A percentile compares a stretch with the other conserved stretches of the same genome.
These are phyloP conservation scores for Arachnopeziza araneosa DNA, from an alignment of 2,329 filamentous ascomycete species.

Conservation along the genomic window DNA sequence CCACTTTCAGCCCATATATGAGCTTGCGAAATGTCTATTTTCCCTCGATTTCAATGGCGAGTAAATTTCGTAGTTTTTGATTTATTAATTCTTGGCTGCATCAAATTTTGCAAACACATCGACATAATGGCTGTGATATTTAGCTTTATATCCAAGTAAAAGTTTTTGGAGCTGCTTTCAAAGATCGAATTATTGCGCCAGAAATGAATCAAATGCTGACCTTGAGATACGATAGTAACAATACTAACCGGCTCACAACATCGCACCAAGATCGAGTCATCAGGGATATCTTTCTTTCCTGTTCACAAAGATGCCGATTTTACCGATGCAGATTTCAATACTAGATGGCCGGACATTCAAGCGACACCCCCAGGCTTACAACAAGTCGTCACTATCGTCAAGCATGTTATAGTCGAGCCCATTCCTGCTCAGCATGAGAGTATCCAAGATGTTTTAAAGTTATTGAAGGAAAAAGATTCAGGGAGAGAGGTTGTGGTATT, in stretches of 20 bases:
- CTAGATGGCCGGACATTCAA: neutral
- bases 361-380: neutral
- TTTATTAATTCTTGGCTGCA: too few species aligned
- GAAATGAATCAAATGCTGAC: neutral
- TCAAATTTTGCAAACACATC: too few species aligned
- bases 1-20: neutral
- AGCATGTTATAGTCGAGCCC: slow-evolving; percentile 32
- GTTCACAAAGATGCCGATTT: neutral
- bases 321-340: neutral
- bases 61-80: too few species aligned
- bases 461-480: slow-evolving; percentile 25
- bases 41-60: too few species aligned
- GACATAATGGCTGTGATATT: too few species aligned
- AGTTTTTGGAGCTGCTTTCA: too few species aligned
- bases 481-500: slow-evolving; percentile 37
- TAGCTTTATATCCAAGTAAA: too few species aligned
- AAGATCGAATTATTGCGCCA: too few species aligned
- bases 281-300: neutral
- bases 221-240: neutral
- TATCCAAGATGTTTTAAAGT: slow-evolving; percentile 26
- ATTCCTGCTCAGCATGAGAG: slow-evolving; percentile 31
- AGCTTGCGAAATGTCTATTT: neutral
- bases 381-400: neutral
- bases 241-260: neutral
- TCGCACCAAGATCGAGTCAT: neutral